Conservation (phyloP, 768 basidiomycete species). For the Chiua virens region DNA sequence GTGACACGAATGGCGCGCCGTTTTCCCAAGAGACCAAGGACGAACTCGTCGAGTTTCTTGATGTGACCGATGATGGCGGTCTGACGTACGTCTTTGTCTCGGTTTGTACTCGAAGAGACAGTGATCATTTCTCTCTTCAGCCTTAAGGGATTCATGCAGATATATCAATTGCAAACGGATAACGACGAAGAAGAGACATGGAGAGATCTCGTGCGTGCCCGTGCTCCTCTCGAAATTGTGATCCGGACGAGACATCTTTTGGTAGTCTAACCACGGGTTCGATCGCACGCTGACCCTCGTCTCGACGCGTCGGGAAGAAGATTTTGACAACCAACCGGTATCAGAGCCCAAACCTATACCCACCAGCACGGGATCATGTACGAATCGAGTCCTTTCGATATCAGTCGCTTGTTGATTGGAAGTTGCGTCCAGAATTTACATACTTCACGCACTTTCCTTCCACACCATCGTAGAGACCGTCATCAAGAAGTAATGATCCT, state of each 20-base stretch:
- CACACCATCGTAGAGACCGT: conserved; percentile 10
- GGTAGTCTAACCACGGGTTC: conserved; percentile 73
- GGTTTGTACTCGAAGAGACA: not conserved
- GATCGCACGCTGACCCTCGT: conserved; percentile 64
- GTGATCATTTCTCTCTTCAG: conserved; percentile 33
- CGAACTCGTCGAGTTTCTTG: conserved; percentile 73
- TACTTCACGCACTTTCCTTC: conserved; percentile 1
- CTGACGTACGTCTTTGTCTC: conserved; percentile 57
- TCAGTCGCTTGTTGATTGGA: not conserved
- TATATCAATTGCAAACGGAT: conserved; percentile 84
- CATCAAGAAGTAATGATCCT: conserved; percentile 16
- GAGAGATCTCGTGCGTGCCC: conserved; percentile 65
- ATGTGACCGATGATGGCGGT: conserved; percentile 67
- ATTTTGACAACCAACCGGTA: conserved; percentile 25
- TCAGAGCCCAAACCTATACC: conserved; percentile 15
- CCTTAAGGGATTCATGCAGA: conserved; percentile 77
- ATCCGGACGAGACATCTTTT: conserved; percentile 11
- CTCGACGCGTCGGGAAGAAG: conserved; percentile 53
- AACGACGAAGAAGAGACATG: conserved; percentile 85
- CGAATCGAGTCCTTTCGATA: not conserved
- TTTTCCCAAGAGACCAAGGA: conserved; percentile 76
- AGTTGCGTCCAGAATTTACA: conserved; percentile 18
- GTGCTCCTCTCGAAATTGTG: not conserved
- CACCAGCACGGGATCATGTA: conserved; percentile 17
- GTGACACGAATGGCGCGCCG: conserved; percentile 80